Conservation (phyloP, 2,329 filamentous ascomycete species). For the Ploettnerulaceae sp. region DNA sequence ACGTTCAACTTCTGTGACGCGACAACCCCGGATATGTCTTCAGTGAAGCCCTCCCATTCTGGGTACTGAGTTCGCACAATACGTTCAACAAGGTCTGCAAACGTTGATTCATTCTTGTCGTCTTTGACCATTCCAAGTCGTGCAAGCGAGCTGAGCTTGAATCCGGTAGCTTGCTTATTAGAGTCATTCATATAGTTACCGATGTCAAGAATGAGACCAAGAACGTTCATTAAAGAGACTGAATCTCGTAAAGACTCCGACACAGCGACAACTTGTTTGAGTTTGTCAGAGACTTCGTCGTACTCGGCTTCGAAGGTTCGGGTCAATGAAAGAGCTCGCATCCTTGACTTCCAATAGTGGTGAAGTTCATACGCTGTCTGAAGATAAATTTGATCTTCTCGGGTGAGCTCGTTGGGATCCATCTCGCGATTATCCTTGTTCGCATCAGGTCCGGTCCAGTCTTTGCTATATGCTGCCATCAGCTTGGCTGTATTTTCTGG, state of each 20-base stretch:
- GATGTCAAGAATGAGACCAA: slow-evolving; percentile 93
- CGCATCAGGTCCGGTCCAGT: slow-evolving; percentile 89
- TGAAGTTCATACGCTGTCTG: slow-evolving; percentile 91
- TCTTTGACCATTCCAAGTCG: slow-evolving; percentile 97
- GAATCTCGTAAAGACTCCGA: slow-evolving; percentile 89
- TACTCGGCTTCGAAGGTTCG: slow-evolving; percentile 83
- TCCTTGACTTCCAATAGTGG: slow-evolving; percentile 98
- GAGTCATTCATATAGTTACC: slow-evolving; percentile 99
- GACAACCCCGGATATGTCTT: slow-evolving; percentile 78
- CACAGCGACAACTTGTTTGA: slow-evolving; percentile 79
- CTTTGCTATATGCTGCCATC: slow-evolving; percentile 92
- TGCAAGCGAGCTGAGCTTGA: slow-evolving; percentile 93
- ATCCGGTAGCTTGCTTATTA: slow-evolving; percentile 95
- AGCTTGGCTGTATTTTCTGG: slow-evolving; percentile 86
- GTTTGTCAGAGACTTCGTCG: slow-evolving; percentile 80
- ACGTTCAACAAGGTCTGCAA: slow-evolving; percentile 92
- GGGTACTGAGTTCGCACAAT: slow-evolving; percentile 96
- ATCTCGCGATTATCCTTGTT: slow-evolving; percentile 72
- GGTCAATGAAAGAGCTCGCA: slow-evolving; percentile 83
- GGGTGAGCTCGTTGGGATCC: slow-evolving; percentile 81
- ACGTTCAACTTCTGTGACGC: slow-evolving; percentile 87
- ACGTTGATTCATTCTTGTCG: slow-evolving; percentile 95
- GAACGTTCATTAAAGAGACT: slow-evolving; percentile 89
- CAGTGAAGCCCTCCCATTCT: slow-evolving; percentile 84
- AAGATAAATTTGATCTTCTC: slow-evolving; percentile 93